phyloP scores from a whole-genome alignment of 306 rosid species.

The Cicer yamashitae region DNA sequence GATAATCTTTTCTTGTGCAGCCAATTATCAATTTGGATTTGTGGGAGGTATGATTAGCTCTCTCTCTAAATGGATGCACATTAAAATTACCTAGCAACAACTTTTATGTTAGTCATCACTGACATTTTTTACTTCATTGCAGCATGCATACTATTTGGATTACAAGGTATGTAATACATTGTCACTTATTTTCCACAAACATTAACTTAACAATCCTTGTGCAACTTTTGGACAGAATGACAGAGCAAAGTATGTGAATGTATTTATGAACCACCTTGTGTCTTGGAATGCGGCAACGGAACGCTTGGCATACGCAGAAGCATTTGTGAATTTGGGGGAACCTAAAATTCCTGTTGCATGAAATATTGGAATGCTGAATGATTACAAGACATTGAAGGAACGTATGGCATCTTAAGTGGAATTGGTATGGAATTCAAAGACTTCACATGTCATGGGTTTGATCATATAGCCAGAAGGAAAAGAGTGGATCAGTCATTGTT shows the following conservation, averaged over 20 bases:
- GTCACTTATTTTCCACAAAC: slow-evolving; percentile 6
- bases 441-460: slow-evolving; percentile 24
- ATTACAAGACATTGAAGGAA: background rate
- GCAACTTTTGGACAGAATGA: slow-evolving; percentile 72
- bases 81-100: background rate
- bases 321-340: slow-evolving; percentile 85
- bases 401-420: slow-evolving; percentile 32
- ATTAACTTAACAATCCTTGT: slow-evolving; percentile 33
- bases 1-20: slow-evolving; percentile 62
- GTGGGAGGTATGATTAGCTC: slow-evolving; percentile 80
- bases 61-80: slow-evolving; percentile 34
- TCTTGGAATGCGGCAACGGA: slow-evolving; percentile 83
- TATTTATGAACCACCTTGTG: slow-evolving; percentile 80
- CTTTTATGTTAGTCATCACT: slow-evolving; percentile 38
- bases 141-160: slow-evolving; percentile 97
- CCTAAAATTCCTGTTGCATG: slow-evolving; percentile 86
- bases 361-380: slow-evolving; percentile 45
- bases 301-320: slow-evolving; percentile 72
- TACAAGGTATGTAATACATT: slow-evolving; percentile 68
- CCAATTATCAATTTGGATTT: slow-evolving; percentile 88
- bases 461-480: slow-evolving; percentile 4
- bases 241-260: slow-evolving; percentile 71
- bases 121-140: slow-evolving; percentile 49
- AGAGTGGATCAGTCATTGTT: slow-evolving; percentile 8
- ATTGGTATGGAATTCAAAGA: slow-evolving; percentile 31